Percentiles rank a stretch among this genome's conserved stretches.
These are phyloP conservation scores for Myrmaecium sp. DNA, from an alignment of 2,329 filamentous ascomycete species.

Conservation along the genomic window DNA sequence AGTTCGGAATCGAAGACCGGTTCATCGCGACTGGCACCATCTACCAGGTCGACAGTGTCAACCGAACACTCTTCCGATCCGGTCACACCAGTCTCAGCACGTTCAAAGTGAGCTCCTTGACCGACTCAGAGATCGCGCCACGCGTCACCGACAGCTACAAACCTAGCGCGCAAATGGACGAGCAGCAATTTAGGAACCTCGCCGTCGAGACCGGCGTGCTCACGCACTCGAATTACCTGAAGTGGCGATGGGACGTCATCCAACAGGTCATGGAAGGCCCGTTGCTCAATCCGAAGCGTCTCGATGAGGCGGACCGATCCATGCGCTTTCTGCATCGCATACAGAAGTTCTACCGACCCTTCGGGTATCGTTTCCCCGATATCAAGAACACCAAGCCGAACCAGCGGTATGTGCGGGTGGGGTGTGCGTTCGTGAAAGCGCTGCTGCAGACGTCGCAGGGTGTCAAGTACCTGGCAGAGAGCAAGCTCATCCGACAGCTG, in stretches of 20 bases:
- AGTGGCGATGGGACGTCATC: conserved; percentile 97
- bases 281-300: conserved; percentile 70
- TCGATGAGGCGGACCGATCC: conserved; percentile 86
- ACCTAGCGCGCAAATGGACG: conserved; percentile 42
- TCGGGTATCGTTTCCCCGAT: conserved; percentile 90
- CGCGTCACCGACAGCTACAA: conserved; percentile 29
- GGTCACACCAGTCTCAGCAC: conserved; percentile 27
- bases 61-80: conserved; percentile 75
- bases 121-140: conserved; percentile 11
- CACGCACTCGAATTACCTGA: conserved; percentile 74
- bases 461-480: conserved; percentile 68
- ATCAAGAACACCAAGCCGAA: conserved; percentile 81
- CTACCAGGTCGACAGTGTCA: conserved; percentile 96
- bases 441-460: conserved; percentile 77
- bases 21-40: conserved; percentile 79
- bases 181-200: conserved; percentile 43
- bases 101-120: conserved; percentile 11
- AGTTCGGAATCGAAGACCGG: conserved; percentile 53
- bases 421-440: conserved; percentile 74
- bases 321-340: conserved; percentile 94
- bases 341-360: conserved; percentile 87
- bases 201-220: conserved; percentile 71
- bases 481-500: conserved; percentile 83
- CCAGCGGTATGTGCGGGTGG: conserved; percentile 81
- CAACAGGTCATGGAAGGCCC: conserved; percentile 84